These are phyloP conservation scores for Voacanga thouarsii DNA, from an alignment of 257 asterid genomes.

Conservation along the genomic window DNA sequence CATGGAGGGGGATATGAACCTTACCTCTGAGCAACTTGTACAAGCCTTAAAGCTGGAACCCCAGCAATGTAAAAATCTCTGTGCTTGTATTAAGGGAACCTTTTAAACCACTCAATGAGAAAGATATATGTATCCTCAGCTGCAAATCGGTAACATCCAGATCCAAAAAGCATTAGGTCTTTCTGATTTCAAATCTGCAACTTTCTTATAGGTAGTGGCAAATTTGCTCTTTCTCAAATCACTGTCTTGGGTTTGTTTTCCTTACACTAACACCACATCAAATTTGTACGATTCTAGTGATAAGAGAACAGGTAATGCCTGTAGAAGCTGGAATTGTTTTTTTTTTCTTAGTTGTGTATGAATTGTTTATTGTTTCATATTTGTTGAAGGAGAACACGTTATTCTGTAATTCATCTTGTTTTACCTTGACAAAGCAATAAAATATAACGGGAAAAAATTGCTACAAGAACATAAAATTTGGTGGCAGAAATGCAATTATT, in stretches of 20 bases:
- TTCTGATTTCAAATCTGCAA: conserved; percentile 17
- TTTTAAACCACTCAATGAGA: conserved; percentile 83
- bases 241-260: conserved; percentile 97
- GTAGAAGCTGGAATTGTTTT: conserved; percentile 3
- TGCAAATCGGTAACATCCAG: conserved; percentile 36
- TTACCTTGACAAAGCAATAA: not conserved
- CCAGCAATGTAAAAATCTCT: conserved; percentile 90
- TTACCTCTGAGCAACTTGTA: too few relatives aligned
- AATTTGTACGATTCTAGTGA: conserved; percentile 84
- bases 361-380: not conserved
- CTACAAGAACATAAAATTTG: not conserved
- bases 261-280: conserved; percentile 82
- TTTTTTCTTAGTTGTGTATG: not conserved
- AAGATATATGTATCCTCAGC: conserved; percentile 85
- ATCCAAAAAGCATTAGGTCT: conserved; percentile 14
- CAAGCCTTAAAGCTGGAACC: too few relatives aligned
- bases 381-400: conserved; percentile 4
- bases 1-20: too few relatives aligned
- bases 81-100: conserved; percentile 94
- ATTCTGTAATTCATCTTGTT: not conserved
- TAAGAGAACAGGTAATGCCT: conserved; percentile 70
- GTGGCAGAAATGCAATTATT: not conserved
- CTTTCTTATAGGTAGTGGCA: conserved; percentile 62
- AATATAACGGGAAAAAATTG: not conserved
- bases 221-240: conserved; percentile 93